Percentiles rank a stretch among this genome's conserved stretches.
Evolutionary conservation across 805 yeast species (phyloP).

Genomic region (Barnettozyma wickerhamii): DNA sequence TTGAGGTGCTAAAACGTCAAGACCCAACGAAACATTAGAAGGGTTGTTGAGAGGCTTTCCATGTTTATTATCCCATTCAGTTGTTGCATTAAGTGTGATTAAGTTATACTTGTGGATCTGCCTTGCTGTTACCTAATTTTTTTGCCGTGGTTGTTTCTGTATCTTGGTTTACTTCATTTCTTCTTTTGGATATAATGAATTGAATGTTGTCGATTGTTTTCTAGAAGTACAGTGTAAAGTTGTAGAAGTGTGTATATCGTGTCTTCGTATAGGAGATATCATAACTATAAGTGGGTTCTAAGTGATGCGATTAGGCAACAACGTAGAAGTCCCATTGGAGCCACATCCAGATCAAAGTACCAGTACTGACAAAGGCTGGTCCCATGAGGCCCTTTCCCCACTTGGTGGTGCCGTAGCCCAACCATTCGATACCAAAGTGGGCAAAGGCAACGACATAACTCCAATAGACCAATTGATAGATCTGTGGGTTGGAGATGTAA

Average conservation of each 20-base stretch:
- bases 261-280: no score
- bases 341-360: constrained; percentile 79
- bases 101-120: no score
- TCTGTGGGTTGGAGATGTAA: constrained; percentile 59
- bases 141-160: background rate
- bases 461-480: constrained; percentile 74
- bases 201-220: no score
- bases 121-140: background rate
- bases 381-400: constrained; percentile 87
- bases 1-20: constrained; percentile 77
- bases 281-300: no score
- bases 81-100: no score
- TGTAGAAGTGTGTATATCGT: background rate
- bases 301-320: background rate
- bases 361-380: constrained; percentile 76
- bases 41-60: no score
- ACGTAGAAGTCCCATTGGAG: constrained; percentile 59
- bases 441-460: constrained; percentile 77
- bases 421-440: constrained; percentile 84
- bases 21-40: constrained; percentile 59
- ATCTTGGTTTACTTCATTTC: background rate
- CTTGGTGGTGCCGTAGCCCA: constrained; percentile 71
- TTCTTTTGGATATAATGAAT: background rate
- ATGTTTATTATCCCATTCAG: no score
- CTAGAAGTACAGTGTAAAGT: no score